Base-by-base conservation (phyloP, 768 basidiomycete species). In the Amanita pseudoporphyria region DNA sequence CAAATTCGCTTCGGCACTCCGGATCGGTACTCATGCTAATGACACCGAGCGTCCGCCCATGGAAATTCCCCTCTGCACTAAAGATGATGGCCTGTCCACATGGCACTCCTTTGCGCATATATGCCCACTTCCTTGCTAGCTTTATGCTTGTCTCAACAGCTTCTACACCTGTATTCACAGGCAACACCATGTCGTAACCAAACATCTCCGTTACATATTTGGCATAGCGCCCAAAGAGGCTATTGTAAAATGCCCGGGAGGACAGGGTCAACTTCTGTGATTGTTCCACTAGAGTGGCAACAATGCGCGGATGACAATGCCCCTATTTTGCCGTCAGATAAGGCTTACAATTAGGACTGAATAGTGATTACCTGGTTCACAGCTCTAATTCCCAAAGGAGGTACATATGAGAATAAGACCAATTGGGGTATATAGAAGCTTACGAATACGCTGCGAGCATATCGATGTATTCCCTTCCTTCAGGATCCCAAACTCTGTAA, bases 131-230 rank as follows among this genome's bases (percentile, higher is more conserved):
- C 57, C 96, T 70, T 0, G 96, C 84, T 14, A 98, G 76, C 74
- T 99, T 99, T 63, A 99, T 66, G n/a, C 84, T 81, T 0, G 94
- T 96, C 71, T 99, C 96, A 48, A 98, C 96, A 6, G 96, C 96
- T 62, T 99, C 96, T 1, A 93, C 93, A 40, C 95, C 95, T 1
- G 95, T 98, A 74, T 99, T 99, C 93, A 98, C 96, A 19, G 95
- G 94, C 7, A 98, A 73, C 1, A 96, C 91, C 82, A 92, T 93
- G 54, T 95, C 94, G 64, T 87, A 97, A 10, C 84, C 84, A 60
- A 95, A 92, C 68, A 87, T 78, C 52, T 79, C 69, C 1, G 86
- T 90, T 52, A 97, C 73, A 64, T 81, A 77, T 69, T 87, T 75
- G 1, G 93, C 91, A 64, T 93, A 99, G n/a, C 71, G 74, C 0